Percentiles rank a stretch among this genome's conserved stretches.
Evolutionary conservation across 2,329 filamentous ascomycete species (phyloP).

Genomic region (Bipolaris cookei): DNA sequence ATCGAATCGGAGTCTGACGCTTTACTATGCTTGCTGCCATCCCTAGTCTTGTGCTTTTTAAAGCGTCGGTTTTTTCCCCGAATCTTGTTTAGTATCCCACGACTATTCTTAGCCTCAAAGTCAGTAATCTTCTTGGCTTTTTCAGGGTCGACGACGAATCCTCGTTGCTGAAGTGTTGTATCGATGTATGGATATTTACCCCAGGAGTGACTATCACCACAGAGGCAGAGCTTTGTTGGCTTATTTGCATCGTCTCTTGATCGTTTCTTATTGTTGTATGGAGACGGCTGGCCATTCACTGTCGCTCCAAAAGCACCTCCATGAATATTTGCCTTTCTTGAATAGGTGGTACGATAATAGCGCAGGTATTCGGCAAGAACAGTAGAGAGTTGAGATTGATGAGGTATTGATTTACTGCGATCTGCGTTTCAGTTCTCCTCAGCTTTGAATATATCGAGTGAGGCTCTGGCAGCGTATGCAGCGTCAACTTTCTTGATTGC

Average conservation of each 20-base stretch:
- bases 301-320: no score
- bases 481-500: no score
- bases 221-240: no score
- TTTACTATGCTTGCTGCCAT: not conserved
- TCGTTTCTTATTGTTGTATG: no score
- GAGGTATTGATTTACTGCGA: conserved; percentile 1
- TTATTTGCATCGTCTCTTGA: no score
- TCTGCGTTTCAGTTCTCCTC: conserved; percentile 9
- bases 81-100: conserved; percentile 1
- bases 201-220: no score
- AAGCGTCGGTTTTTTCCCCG: conserved; percentile 6
- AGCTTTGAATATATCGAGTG: conserved; percentile 15
- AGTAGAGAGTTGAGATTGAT: conserved; percentile 9
- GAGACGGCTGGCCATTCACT: no score
- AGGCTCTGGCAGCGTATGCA: no score
- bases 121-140: conserved; percentile 19
- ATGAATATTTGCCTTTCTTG: no score
- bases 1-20: conserved; percentile 10
- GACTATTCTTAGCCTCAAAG: not conserved
- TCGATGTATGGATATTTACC: conserved; percentile 19
- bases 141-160: conserved; percentile 21
- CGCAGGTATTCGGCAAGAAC: conserved; percentile 10
- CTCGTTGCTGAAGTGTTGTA: conserved; percentile 1
- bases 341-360: conserved; percentile 16
- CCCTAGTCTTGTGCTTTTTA: conserved; percentile 4